Conservation (phyloP, 1,139 yeast genomes). For the Sugiyamaella castrensis region DNA sequence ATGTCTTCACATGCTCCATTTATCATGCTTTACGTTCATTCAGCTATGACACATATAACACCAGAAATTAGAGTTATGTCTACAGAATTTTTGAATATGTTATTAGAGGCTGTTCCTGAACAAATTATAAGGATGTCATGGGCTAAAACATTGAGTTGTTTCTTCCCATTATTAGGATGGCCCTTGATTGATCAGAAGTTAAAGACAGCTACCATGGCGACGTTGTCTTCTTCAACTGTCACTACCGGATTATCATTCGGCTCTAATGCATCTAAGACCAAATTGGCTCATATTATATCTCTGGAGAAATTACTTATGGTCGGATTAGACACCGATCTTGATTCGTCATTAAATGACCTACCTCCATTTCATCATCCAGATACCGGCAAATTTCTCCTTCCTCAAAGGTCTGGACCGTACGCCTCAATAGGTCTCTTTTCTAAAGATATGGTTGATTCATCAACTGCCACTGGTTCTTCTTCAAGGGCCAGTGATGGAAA, state of each 20-base stretch:
- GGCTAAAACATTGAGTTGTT: constrained; percentile 37
- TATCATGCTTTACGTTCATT: constrained; percentile 71
- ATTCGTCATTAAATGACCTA: constrained; percentile 9
- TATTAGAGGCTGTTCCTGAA: constrained; percentile 43
- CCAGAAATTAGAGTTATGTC: constrained; percentile 72
- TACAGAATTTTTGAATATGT: constrained; percentile 55
- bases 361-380: constrained; percentile 43
- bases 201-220: constrained; percentile 9
- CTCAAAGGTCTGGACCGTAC: constrained; percentile 57
- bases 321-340: constrained; percentile 29
- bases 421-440: constrained; percentile 54
- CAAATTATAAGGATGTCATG: constrained; percentile 37
- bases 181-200: constrained; percentile 23
- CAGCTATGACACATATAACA: constrained; percentile 91
- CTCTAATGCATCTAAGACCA: constrained; percentile 32
- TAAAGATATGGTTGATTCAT: neutral
- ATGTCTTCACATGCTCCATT: constrained; percentile 51
- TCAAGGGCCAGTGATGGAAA: neutral
- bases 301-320: constrained; percentile 28
- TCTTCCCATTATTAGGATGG: constrained; percentile 44
- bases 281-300: constrained; percentile 33
- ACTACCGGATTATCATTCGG: constrained; percentile 36
- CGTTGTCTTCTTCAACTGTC: constrained; percentile 30
- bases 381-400: constrained; percentile 51
- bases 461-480: neutral